These are phyloP conservation scores for Astragalus membranaceus DNA, from an alignment of 306 rosid species.

Conservation along the genomic window DNA sequence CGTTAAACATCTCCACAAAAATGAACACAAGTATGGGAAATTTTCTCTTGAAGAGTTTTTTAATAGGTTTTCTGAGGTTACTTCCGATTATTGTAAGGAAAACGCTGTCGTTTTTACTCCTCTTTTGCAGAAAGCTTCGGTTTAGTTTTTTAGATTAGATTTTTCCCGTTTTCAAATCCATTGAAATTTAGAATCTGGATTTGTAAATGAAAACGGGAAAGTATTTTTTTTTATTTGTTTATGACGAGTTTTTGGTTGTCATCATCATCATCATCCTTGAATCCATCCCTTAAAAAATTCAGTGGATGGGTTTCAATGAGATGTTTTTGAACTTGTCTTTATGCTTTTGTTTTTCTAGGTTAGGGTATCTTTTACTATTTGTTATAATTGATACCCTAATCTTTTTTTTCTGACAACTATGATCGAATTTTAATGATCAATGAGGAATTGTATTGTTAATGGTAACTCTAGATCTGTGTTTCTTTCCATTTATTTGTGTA, in stretches of 20 bases:
- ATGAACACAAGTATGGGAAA: slow-evolving; percentile 21
- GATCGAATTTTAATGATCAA: slow-evolving; percentile 39
- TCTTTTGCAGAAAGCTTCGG: slow-evolving; percentile 15
- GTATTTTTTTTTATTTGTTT: background rate
- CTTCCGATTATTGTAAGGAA: slow-evolving; percentile 26
- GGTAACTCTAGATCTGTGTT: background rate
- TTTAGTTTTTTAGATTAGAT: background rate
- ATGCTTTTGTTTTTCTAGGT: background rate
- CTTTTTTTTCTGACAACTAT: background rate
- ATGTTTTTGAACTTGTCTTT: slow-evolving; percentile 19
- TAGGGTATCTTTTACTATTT: slow-evolving; percentile 15
- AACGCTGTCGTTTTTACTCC: slow-evolving; percentile 21
- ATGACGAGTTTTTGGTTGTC: slow-evolving; percentile 1
- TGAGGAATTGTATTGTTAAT: background rate
- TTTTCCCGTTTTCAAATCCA: background rate
- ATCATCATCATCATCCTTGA: slow-evolving; percentile 32
- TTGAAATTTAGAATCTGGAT: no score
- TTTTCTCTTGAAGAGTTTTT: slow-evolving; percentile 18
- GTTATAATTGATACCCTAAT: slow-evolving; percentile 18
- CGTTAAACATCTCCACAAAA: background rate
- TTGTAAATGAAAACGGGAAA: slow-evolving; percentile 2
- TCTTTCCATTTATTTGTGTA: background rate
- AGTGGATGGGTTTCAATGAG: slow-evolving; percentile 27
- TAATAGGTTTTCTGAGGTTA: background rate
- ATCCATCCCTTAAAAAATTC: background rate